Conservation (phyloP, 257 asterid genomes). For the Henckelia pumila region DNA sequence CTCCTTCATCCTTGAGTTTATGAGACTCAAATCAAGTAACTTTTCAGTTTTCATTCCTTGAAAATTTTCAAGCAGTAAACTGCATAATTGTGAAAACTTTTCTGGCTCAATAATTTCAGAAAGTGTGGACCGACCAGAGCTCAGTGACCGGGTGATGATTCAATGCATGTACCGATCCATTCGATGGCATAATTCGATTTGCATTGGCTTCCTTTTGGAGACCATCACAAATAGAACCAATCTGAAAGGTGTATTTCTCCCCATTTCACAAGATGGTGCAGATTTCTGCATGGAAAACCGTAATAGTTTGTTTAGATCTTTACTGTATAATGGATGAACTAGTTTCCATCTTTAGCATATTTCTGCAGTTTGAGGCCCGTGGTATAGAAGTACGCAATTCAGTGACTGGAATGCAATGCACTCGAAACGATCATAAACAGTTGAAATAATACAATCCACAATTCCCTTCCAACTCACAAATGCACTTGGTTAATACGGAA, state of each 20-base stretch:
- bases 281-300: constrained; percentile 44
- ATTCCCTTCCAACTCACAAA: not conserved
- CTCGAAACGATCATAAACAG: constrained; percentile 6
- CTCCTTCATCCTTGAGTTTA: constrained; percentile 73
- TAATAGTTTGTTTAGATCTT: constrained; percentile 7
- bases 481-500: not conserved
- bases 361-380: not conserved
- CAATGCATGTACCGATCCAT: constrained; percentile 36
- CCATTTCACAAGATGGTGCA: constrained; percentile 38
- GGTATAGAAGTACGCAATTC: not conserved
- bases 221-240: constrained; percentile 26
- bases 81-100: constrained; percentile 57
- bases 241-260: constrained; percentile 33
- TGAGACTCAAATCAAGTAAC: constrained; percentile 49
- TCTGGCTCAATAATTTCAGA: constrained; percentile 55
- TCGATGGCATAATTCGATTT: constrained; percentile 24
- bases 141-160: constrained; percentile 37
- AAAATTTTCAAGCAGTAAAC: constrained; percentile 51
- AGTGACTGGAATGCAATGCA: not conserved
- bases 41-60: constrained; percentile 54
- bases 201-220: constrained; percentile 30
- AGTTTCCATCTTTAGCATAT: not conserved
- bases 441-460: not conserved
- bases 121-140: constrained; percentile 47
- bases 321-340: not conserved